Evolutionary conservation across 108 stramenopile genomes (phyloP).

Genomic region (Aurantiochytrium sp.): DNA sequence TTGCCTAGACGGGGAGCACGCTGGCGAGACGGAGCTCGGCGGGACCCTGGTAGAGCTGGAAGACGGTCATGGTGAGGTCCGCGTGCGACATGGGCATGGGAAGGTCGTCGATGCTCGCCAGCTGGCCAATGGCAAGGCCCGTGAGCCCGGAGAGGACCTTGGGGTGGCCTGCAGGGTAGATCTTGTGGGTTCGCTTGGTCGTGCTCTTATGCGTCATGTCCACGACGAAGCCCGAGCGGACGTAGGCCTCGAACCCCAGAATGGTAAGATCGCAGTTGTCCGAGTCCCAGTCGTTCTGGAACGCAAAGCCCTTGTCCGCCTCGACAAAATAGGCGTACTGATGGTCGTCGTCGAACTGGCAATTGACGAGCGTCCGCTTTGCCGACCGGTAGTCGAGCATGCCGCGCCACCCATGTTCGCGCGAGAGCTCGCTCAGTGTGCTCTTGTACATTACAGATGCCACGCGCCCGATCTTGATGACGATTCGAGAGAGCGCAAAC

Average conservation of each 20-base stretch:
- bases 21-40: not conserved
- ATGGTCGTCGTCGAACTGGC: not conserved
- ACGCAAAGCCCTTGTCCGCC: not conserved
- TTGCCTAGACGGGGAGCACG: not conserved
- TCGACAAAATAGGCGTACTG: not conserved
- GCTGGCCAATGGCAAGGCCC: not conserved
- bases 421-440: not conserved
- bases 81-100: not conserved
- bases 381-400: not conserved
- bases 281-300: not conserved
- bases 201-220: not conserved
- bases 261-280: not conserved
- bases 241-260: not conserved
- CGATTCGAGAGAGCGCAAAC: not conserved
- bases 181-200: not conserved
- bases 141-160: not conserved
- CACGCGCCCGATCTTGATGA: not conserved
- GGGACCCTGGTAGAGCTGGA: not conserved
- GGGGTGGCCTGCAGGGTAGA: not conserved
- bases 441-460: not conserved
- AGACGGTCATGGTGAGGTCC: not conserved
- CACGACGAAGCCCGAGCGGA: not conserved
- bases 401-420: not conserved
- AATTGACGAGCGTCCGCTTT: not conserved
- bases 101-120: not conserved